A percentile compares a stretch with the other conserved stretches of the same genome.
Evolutionary conservation across 495 filamentous ascomycete species (phyloP).

Genomic region (Mytilinidion resinicola): DNA sequence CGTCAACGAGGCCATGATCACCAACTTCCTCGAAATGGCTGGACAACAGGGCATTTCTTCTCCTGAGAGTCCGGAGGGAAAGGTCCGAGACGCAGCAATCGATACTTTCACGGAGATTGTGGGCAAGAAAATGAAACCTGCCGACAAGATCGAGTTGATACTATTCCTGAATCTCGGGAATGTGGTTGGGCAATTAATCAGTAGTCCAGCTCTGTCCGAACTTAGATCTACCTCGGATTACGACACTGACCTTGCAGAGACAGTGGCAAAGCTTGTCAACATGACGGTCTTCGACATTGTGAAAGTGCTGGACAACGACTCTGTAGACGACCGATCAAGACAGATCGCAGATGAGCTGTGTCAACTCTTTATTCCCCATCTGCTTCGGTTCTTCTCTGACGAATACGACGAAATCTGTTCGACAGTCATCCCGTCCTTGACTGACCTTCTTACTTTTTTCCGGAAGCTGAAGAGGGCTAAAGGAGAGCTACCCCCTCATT

Average conservation of each 20-base stretch:
- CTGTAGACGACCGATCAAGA: slow-evolving; percentile 48
- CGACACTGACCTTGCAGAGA: slow-evolving; percentile 90
- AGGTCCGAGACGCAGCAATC: slow-evolving; percentile 77
- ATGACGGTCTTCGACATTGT: slow-evolving; percentile 79
- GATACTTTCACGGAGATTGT: slow-evolving; percentile 92
- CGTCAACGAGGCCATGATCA: slow-evolving; percentile 79
- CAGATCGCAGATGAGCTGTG: slow-evolving; percentile 66
- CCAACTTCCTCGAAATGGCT: slow-evolving; percentile 67
- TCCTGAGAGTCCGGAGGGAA: slow-evolving; percentile 55
- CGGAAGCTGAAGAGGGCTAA: slow-evolving; percentile 64
- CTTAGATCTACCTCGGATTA: slow-evolving; percentile 74
- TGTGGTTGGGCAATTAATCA: slow-evolving; percentile 74
- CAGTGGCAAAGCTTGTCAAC: slow-evolving; percentile 93
- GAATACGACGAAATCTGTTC: slow-evolving; percentile 98
- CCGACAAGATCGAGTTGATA: slow-evolving; percentile 91
- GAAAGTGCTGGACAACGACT: slow-evolving; percentile 60
- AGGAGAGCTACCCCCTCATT: slow-evolving; percentile 55
- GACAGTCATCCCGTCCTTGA: slow-evolving; percentile 83
- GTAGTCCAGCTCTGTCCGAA: slow-evolving; percentile 69
- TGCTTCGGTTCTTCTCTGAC: slow-evolving; percentile 91
- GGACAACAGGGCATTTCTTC: slow-evolving; percentile 52
- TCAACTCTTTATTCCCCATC: slow-evolving; percentile 71
- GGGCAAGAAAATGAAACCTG: slow-evolving; percentile 92
- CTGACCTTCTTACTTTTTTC: slow-evolving; percentile 80
- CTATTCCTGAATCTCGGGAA: slow-evolving; percentile 75